A percentile compares a stretch with the other conserved stretches of the same genome.
These are phyloP conservation scores for Lagenidium sp. DNA, from an alignment of 352 stramenopile species.

Conservation along the genomic window DNA sequence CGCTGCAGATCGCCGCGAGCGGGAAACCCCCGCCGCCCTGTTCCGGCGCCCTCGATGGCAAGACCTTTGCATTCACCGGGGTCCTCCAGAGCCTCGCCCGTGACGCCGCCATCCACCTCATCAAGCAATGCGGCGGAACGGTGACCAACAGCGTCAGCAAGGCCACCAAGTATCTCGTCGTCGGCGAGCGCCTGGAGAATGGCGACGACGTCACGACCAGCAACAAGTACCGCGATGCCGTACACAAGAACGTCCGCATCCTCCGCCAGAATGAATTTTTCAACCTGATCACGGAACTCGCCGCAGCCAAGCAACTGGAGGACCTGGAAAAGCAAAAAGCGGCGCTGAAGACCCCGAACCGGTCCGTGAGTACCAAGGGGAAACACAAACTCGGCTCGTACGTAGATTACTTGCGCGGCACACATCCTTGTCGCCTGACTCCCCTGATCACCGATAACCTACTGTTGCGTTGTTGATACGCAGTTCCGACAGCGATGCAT, in stretches of 20 bases:
- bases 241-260: slow-evolving; percentile 76
- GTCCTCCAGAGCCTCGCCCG: slow-evolving; percentile 44
- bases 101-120: slow-evolving; percentile 60
- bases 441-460: too few relatives aligned
- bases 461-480: too few relatives aligned
- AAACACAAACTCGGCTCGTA: slow-evolving; percentile 47
- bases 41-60: slow-evolving; percentile 59
- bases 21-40: slow-evolving; percentile 46
- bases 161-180: slow-evolving; percentile 71
- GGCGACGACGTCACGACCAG: slow-evolving; percentile 42
- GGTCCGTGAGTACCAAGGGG: slow-evolving; percentile 28
- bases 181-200: slow-evolving; percentile 56
- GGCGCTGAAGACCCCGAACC: slow-evolving; percentile 30
- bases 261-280: slow-evolving; percentile 84
- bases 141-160: slow-evolving; percentile 54
- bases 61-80: slow-evolving; percentile 75
- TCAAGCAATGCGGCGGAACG: slow-evolving; percentile 68
- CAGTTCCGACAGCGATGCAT: slow-evolving; percentile 25
- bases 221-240: slow-evolving; percentile 88
- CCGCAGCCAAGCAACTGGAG: slow-evolving; percentile 54
- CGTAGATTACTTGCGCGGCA: too few relatives aligned
- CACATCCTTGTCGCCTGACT: too few relatives aligned
- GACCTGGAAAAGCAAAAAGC: slow-evolving; percentile 51
- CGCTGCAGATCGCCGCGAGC: slow-evolving; percentile 14
- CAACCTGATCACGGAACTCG: slow-evolving; percentile 71